Conservation (phyloP, 306 rosid species). For the Potentilla sterilis region DNA sequence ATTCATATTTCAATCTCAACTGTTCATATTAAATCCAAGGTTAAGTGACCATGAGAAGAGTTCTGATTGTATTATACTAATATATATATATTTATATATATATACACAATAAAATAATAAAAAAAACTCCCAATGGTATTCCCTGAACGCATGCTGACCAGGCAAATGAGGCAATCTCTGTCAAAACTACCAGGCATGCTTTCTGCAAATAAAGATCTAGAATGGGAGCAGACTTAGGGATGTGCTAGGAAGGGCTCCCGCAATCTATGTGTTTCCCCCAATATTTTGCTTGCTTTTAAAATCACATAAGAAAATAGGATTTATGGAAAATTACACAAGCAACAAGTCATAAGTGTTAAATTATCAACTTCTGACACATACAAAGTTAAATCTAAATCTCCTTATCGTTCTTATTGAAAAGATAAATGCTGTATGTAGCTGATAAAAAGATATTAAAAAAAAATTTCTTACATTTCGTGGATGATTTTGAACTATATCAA, state of each 20-base stretch:
- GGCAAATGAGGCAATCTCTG: not conserved
- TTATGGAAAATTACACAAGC: not conserved
- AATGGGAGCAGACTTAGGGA: not conserved
- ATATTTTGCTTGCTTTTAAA: not conserved
- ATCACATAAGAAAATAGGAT: not conserved
- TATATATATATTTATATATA: no score
- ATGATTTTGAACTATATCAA: conserved; percentile 76
- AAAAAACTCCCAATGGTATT: not conserved
- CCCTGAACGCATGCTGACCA: not conserved
- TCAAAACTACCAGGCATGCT: not conserved
- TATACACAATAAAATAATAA: no score
- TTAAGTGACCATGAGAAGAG: not conserved
- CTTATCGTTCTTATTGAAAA: not conserved
- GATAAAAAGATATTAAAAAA: conserved; percentile 4
- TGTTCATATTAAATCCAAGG: not conserved
- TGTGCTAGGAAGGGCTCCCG: not conserved
- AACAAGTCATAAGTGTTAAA: not conserved
- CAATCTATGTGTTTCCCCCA: not conserved
- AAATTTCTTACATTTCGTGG: conserved; percentile 52
- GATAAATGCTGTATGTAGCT: not conserved
- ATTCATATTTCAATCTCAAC: not conserved
- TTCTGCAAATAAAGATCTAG: conserved; percentile 3
- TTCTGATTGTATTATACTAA: not conserved
- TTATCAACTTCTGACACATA: not conserved
- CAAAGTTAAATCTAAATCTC: not conserved